A percentile compares a stretch with the other conserved stretches of the same genome.
Evolutionary conservation across 352 stramenopile species (phyloP).

Genomic region (Pythium rhizo-oryzae): DNA sequence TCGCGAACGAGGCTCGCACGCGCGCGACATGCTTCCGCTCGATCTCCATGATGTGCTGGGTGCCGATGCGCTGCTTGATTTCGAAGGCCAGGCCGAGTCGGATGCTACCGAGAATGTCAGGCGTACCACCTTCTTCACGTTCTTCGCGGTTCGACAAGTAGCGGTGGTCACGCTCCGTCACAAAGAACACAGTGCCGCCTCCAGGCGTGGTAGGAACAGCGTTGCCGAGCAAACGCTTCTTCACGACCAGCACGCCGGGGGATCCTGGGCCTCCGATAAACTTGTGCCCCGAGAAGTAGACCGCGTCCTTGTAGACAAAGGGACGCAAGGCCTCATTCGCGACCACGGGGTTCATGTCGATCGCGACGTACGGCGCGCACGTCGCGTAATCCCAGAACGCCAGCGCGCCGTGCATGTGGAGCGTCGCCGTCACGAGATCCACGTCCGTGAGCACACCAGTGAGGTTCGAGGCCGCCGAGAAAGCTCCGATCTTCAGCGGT

Average conservation of each 20-base stretch:
- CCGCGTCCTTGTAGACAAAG: constrained; percentile 86
- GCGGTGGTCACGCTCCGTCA: constrained; percentile 43
- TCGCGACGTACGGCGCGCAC: constrained; percentile 85
- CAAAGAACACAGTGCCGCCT: constrained; percentile 49
- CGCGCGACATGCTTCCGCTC: constrained; percentile 34
- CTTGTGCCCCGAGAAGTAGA: constrained; percentile 95
- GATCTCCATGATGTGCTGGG: constrained; percentile 38
- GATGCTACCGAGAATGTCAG: constrained; percentile 92
- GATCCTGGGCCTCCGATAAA: constrained; percentile 91
- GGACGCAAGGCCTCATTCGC: constrained; percentile 28
- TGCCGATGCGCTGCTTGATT: constrained; percentile 66
- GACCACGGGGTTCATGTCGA: constrained; percentile 93
- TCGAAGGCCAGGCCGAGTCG: constrained; percentile 88
- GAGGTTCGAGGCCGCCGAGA: constrained; percentile 92
- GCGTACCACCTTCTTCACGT: constrained; percentile 95
- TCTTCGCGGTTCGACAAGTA: constrained; percentile 90
- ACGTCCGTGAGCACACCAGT: constrained; percentile 90
- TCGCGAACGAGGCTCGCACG: constrained; percentile 34
- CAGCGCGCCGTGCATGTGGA: constrained; percentile 89
- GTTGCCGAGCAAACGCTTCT: constrained; percentile 78
- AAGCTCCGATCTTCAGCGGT: constrained; percentile 71
- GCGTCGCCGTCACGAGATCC: constrained; percentile 72
- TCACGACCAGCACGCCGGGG: constrained; percentile 92
- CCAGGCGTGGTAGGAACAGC: constrained; percentile 41
- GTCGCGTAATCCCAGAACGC: constrained; percentile 95